Percentiles rank a stretch among this genome's conserved stretches.
These are phyloP conservation scores for Sporisorium scitamineum DNA, from an alignment of 1,284 basidiomycete species.

Conservation along the genomic window DNA sequence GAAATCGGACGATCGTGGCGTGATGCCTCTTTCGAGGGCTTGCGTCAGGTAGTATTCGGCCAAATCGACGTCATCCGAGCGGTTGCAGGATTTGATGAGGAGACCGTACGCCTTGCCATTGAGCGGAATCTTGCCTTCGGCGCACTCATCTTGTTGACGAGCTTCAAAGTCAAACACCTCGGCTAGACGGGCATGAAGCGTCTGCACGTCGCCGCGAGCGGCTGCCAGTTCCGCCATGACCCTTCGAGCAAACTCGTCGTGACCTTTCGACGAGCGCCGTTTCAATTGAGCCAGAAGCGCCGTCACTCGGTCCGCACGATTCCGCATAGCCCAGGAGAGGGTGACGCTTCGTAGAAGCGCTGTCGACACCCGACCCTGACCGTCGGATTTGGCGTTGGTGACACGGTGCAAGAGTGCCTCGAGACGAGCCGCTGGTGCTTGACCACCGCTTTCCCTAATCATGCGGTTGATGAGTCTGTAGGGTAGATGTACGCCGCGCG, in stretches of 20 bases:
- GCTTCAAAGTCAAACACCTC: conserved; percentile 32
- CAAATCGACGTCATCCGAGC: conserved; percentile 30
- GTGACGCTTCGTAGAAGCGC: conserved; percentile 17
- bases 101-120: conserved; percentile 16
- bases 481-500: conserved; percentile 25
- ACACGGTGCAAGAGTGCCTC: conserved; percentile 24
- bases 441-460: conserved; percentile 6
- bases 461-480: conserved; percentile 5
- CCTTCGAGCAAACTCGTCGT: conserved; percentile 9
- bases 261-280: not conserved
- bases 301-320: conserved; percentile 19
- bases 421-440: conserved; percentile 18
- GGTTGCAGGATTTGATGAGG: conserved; percentile 34
- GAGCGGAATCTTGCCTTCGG: conserved; percentile 18
- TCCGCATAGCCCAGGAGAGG: conserved; percentile 30
- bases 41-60: conserved; percentile 33
- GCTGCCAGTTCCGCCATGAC: conserved; percentile 21
- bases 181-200: conserved; percentile 14
- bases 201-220: conserved; percentile 37
- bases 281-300: conserved; percentile 11
- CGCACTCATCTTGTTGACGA: not conserved
- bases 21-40: conserved; percentile 26
- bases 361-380: not conserved
- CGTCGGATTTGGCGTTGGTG: not conserved
- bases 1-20: conserved; percentile 19